Evolutionary conservation across 2,329 filamentous ascomycete species (phyloP).

Genomic region (Sporothrix pallida): DNA sequence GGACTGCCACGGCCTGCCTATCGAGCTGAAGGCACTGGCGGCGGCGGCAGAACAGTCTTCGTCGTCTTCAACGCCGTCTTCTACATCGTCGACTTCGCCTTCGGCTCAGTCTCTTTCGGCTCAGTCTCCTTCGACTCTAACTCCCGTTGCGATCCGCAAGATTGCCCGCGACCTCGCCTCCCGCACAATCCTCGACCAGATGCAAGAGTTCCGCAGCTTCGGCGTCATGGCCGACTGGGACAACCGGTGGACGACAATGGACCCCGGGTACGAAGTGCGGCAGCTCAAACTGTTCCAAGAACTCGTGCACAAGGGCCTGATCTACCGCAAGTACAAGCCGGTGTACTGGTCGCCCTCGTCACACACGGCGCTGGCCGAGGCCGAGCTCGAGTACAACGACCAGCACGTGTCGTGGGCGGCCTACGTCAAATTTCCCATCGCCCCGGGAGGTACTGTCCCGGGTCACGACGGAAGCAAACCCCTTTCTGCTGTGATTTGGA

Average conservation of each 20-base stretch:
- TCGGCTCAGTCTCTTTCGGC: slow-evolving; percentile 38
- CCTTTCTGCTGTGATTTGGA: slow-evolving; percentile 91
- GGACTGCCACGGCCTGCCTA: slow-evolving; percentile 97
- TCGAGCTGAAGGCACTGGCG: slow-evolving; percentile 92
- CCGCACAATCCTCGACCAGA: slow-evolving; percentile 73
- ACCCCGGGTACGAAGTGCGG: slow-evolving; percentile 72
- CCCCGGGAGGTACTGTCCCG: slow-evolving; percentile 41
- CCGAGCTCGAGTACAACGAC: slow-evolving; percentile 83
- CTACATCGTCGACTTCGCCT: slow-evolving; percentile 39
- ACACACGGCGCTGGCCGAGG: slow-evolving; percentile 78
- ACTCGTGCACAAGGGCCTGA: slow-evolving; percentile 74
- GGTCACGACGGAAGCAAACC: slow-evolving; percentile 42
- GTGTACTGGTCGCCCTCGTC: slow-evolving; percentile 88
- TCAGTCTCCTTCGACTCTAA: slow-evolving; percentile 43
- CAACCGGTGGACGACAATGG: slow-evolving; percentile 78
- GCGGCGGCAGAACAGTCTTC: slow-evolving; percentile 38
- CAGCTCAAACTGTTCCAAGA: slow-evolving; percentile 77
- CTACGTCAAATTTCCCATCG: slow-evolving; percentile 80
- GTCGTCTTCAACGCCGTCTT: slow-evolving; percentile 27
- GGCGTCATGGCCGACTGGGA: slow-evolving; percentile 85
- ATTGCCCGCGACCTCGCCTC: slow-evolving; percentile 69
- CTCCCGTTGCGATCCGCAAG: slow-evolving; percentile 64
- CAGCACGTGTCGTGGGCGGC: slow-evolving; percentile 73
- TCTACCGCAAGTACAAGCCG: slow-evolving; percentile 79
- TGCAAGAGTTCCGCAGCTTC: slow-evolving; percentile 73